phyloP scores from a whole-genome alignment of 2,329 filamentous ascomycete species.

The Paramyrothecium sp. region DNA sequence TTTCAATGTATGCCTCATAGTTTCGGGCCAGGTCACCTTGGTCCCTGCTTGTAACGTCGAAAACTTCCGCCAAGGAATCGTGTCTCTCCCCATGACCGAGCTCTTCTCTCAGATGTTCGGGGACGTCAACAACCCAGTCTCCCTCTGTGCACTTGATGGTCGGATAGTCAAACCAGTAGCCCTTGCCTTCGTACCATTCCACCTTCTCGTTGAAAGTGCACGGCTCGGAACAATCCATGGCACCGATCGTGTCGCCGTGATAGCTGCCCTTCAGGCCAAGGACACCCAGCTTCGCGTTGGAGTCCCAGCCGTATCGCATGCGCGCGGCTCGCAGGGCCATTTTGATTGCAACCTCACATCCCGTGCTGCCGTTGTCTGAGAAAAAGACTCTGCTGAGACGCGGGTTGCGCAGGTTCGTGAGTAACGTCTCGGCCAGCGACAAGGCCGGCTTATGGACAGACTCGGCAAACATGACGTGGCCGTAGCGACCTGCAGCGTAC shows the following conservation, averaged over 20 bases:
- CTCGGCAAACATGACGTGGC: constrained; percentile 85
- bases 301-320: constrained; percentile 64
- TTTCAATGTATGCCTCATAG: constrained; percentile 61
- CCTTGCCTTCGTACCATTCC: constrained; percentile 80
- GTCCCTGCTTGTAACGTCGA: constrained; percentile 54
- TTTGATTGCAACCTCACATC: constrained; percentile 80
- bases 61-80: constrained; percentile 52
- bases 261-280: constrained; percentile 78
- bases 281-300: constrained; percentile 59
- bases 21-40: constrained; percentile 38
- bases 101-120: constrained; percentile 42
- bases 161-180: constrained; percentile 80
- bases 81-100: constrained; percentile 45
- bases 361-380: constrained; percentile 81
- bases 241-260: constrained; percentile 84
- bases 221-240: constrained; percentile 82
- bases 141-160: constrained; percentile 66
- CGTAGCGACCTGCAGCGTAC: constrained; percentile 79
- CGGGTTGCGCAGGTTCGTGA: constrained; percentile 59
- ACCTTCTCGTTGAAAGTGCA: constrained; percentile 77
- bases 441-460: constrained; percentile 78
- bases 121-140: constrained; percentile 62
- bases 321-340: constrained; percentile 75
- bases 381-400: constrained; percentile 74
- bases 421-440: constrained; percentile 62